phyloP scores from a whole-genome alignment of 2,329 filamentous ascomycete species.

The Aspergillus pseudoterreus region DNA sequence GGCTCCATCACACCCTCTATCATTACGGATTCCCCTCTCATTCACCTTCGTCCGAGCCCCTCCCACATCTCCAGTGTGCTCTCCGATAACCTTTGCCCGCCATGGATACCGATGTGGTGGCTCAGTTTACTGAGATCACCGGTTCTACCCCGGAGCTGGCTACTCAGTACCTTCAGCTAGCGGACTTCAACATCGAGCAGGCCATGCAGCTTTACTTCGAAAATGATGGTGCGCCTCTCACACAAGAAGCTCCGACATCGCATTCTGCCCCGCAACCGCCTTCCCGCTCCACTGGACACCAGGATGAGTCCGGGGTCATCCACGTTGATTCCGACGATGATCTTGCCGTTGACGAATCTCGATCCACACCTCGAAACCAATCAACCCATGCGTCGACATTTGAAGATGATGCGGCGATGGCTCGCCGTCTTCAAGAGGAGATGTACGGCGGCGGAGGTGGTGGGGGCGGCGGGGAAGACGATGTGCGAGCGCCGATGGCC shows the following conservation, averaged over 20 bases:
- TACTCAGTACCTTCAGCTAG: conserved; percentile 75
- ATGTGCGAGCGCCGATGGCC: conserved; percentile 83
- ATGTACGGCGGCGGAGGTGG: conserved; percentile 64
- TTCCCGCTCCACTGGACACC: conserved; percentile 37
- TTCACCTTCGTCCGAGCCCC: neutral
- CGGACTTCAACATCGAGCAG: conserved; percentile 78
- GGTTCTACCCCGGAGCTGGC: conserved; percentile 70
- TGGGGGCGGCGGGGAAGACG: conserved; percentile 51
- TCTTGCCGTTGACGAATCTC: conserved; percentile 42
- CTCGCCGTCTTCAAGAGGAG: conserved; percentile 85
- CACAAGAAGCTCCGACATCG: conserved; percentile 50
- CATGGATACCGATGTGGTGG: conserved; percentile 69
- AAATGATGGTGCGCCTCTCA: conserved; percentile 62
- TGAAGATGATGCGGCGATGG: conserved; percentile 92
- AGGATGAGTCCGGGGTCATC: conserved; percentile 61
- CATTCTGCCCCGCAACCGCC: conserved; percentile 20
- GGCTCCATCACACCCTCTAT: neutral
- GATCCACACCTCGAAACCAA: conserved; percentile 23
- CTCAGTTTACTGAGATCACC: conserved; percentile 78
- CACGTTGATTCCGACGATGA: conserved; percentile 76
- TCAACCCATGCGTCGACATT: conserved; percentile 51
- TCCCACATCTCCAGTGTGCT: neutral
- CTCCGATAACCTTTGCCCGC: conserved; percentile 12
- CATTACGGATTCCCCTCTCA: neutral
- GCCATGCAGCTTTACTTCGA: conserved; percentile 90